Percentiles rank a stretch among this genome's conserved stretches.
phyloP scores from a whole-genome alignment of 2,329 filamentous ascomycete species.

The Stenocarpella maydis region DNA sequence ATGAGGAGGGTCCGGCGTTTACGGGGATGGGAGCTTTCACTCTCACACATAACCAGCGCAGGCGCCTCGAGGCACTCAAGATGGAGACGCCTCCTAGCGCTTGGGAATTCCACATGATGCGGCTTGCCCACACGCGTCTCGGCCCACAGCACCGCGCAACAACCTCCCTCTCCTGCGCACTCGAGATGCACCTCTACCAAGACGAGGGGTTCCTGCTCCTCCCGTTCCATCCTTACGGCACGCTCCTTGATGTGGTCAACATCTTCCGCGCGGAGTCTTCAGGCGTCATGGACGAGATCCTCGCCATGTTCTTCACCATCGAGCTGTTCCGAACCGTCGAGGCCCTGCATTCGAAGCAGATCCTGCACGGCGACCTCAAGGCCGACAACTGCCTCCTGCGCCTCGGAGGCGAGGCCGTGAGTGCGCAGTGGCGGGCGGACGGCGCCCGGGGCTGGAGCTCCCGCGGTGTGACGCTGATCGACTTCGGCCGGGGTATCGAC shows the following conservation, averaged over 20 bases:
- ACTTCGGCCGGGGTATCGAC: constrained; percentile 94
- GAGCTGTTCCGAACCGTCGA: constrained; percentile 92
- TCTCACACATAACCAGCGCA: constrained; percentile 59
- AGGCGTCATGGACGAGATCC: constrained; percentile 84
- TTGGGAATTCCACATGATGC: constrained; percentile 98
- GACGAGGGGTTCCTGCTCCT: constrained; percentile 92
- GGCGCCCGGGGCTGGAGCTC: constrained; percentile 80
- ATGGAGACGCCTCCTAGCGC: constrained; percentile 88
- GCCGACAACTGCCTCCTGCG: constrained; percentile 94
- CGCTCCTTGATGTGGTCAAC: constrained; percentile 94
- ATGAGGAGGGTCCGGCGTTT: constrained; percentile 52
- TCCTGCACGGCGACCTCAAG: constrained; percentile 95
- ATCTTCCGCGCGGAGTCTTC: constrained; percentile 75
- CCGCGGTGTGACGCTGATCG: constrained; percentile 87
- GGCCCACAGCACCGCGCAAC: constrained; percentile 74
- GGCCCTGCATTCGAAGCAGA: constrained; percentile 77
- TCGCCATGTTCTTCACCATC: constrained; percentile 95
- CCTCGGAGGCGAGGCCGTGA: constrained; percentile 68
- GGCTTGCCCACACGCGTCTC: constrained; percentile 79
- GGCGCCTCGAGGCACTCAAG: constrained; percentile 83
- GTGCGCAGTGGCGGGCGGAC: constrained; percentile 73
- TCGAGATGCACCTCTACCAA: constrained; percentile 90
- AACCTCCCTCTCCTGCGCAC: constrained; percentile 81
- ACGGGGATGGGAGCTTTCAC: constrained; percentile 71
- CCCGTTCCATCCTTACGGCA: constrained; percentile 88